Evolutionary conservation across 345 rosid species (phyloP).

Genomic region (Eutrema japonicum): DNA sequence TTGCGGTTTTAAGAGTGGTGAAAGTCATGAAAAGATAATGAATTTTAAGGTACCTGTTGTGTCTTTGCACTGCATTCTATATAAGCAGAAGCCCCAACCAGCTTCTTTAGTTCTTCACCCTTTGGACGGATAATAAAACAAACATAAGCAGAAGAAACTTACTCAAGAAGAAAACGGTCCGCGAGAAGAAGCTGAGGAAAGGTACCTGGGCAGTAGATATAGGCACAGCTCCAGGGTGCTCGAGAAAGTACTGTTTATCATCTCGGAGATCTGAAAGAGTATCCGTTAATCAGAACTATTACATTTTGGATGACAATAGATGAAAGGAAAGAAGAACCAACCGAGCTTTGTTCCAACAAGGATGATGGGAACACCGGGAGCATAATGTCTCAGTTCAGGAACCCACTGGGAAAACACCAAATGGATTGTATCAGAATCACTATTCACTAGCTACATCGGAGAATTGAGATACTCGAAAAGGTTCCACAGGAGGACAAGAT

Average conservation of each 20-base stretch:
- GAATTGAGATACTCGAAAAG: neutral
- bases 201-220: constrained; percentile 75
- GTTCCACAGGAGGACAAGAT: neutral
- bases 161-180: neutral
- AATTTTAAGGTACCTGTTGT: constrained; percentile 62
- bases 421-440: constrained; percentile 30
- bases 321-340: constrained; percentile 37
- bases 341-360: constrained; percentile 92
- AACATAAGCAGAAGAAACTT: constrained; percentile 7
- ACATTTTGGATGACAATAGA: neutral
- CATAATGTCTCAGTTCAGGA: constrained; percentile 92
- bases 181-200: constrained; percentile 14
- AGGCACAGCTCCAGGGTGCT: constrained; percentile 80
- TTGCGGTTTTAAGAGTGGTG: neutral
- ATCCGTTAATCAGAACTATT: constrained; percentile 8
- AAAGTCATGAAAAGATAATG: neutral
- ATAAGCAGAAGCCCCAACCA: constrained; percentile 76
- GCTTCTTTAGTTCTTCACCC: constrained; percentile 86
- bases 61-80: constrained; percentile 89
- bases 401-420: constrained; percentile 65
- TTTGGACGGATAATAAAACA: constrained; percentile 24
- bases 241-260: constrained; percentile 67
- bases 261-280: constrained; percentile 72
- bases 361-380: constrained; percentile 82
- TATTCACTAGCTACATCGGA: neutral